Conservation (phyloP, 345 rosid species). For the Brassica nigra region DNA sequence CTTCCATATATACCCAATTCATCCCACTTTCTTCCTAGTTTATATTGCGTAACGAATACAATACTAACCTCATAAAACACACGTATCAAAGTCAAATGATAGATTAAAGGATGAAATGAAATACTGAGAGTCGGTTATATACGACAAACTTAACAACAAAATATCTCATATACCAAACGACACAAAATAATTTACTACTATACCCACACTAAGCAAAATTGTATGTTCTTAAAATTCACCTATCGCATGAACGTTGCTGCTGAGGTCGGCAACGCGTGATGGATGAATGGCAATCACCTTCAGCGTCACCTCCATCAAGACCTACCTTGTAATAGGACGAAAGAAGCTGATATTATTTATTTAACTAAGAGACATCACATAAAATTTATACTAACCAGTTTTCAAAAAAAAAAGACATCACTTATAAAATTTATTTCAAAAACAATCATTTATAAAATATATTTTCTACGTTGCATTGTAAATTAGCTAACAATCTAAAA, state of each 20-base stretch:
- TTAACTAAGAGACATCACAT: not conserved
- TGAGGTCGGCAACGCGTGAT: slow-evolving; percentile 33
- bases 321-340: not conserved
- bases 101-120: not conserved
- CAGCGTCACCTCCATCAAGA: slow-evolving; percentile 15
- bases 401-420: no score
- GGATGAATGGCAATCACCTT: slow-evolving; percentile 20
- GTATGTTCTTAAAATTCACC: no score
- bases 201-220: no score
- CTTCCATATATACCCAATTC: not conserved
- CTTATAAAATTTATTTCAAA: no score
- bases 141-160: slow-evolving; percentile 6
- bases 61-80: not conserved
- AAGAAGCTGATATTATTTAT: not conserved
- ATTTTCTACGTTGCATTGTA: no score
- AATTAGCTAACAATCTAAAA: no score
- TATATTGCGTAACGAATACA: not conserved
- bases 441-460: no score
- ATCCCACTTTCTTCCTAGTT: no score
- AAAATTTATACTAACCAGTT: no score
- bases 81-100: not conserved
- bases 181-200: not conserved
- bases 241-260: slow-evolving; percentile 3
- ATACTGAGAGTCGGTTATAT: slow-evolving; percentile 8
- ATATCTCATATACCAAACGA: slow-evolving; percentile 26